Percentiles rank a stretch among this genome's conserved stretches.
Conservation (phyloP, 2,329 filamentous ascomycete species). For the Clarireedia hainanense region DNA sequence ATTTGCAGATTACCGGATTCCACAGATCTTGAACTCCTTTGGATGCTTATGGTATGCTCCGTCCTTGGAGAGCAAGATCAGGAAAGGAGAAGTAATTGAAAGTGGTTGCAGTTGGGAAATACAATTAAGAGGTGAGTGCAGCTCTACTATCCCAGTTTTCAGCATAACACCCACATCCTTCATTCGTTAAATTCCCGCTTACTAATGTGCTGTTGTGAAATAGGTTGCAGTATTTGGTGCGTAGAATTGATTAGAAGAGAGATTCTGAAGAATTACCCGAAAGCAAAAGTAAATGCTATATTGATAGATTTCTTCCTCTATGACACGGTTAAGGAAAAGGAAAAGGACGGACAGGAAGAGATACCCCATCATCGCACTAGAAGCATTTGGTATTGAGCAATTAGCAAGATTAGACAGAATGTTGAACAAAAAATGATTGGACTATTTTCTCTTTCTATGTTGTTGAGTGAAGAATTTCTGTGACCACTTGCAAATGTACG, state of each 20-base stretch:
- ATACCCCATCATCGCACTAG: constrained; percentile 83
- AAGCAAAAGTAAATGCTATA: constrained; percentile 72
- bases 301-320: constrained; percentile 97
- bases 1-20: constrained; percentile 97
- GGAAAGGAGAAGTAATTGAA: constrained; percentile 54
- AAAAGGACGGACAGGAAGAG: constrained; percentile 50
- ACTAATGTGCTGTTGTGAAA: background rate
- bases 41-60: constrained; percentile 82
- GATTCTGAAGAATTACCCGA: constrained; percentile 66
- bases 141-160: no score
- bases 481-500: no score
- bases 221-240: constrained; percentile 90
- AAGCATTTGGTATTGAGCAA: constrained; percentile 79
- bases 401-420: background rate
- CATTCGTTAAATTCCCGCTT: background rate
- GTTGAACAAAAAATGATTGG: background rate
- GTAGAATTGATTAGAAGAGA: constrained; percentile 81
- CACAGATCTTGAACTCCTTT: constrained; percentile 80
- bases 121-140: constrained; percentile 64
- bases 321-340: constrained; percentile 83
- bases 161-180: background rate
- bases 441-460: background rate
- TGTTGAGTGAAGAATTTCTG: background rate
- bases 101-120: constrained; percentile 74
- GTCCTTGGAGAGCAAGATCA: constrained; percentile 63